Conservation (phyloP, 805 yeast species). For the Candida hispaniensis region DNA sequence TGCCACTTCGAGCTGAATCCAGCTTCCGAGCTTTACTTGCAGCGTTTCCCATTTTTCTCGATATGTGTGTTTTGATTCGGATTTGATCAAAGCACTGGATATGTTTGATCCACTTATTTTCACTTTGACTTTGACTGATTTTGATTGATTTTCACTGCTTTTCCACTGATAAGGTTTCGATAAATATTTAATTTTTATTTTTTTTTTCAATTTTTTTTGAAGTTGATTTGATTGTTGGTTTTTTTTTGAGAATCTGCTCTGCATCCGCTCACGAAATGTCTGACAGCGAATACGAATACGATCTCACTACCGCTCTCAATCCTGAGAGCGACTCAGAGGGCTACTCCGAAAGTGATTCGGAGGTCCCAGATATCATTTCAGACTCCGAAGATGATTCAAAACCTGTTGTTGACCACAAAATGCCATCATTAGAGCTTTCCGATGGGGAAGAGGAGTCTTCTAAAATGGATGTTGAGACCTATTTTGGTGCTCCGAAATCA, state of each 20-base stretch:
- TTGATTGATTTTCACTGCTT: not conserved
- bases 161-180: not conserved
- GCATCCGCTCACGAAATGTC: conserved; percentile 16
- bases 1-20: conserved; percentile 5
- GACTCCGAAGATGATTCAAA: conserved; percentile 38
- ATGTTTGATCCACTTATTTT: not conserved
- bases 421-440: conserved; percentile 36
- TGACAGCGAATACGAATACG: conserved; percentile 24
- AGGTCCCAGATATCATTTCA: conserved; percentile 29
- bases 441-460: conserved; percentile 32
- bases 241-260: no score
- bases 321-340: conserved; percentile 17
- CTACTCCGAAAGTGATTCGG: conserved; percentile 19
- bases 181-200: not conserved
- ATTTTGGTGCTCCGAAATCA: conserved; percentile 21
- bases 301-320: conserved; percentile 22
- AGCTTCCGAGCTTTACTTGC: conserved; percentile 10
- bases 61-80: not conserved
- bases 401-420: conserved; percentile 1
- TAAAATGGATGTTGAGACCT: conserved; percentile 11
- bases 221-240: conserved; percentile 3
- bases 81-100: no score
- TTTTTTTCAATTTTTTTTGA: conserved; percentile 6
- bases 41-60: conserved; percentile 3
- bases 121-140: not conserved